These are phyloP conservation scores for Leersia perrieri DNA, from an alignment of 176 grass and related monocot species.

Conservation along the genomic window DNA sequence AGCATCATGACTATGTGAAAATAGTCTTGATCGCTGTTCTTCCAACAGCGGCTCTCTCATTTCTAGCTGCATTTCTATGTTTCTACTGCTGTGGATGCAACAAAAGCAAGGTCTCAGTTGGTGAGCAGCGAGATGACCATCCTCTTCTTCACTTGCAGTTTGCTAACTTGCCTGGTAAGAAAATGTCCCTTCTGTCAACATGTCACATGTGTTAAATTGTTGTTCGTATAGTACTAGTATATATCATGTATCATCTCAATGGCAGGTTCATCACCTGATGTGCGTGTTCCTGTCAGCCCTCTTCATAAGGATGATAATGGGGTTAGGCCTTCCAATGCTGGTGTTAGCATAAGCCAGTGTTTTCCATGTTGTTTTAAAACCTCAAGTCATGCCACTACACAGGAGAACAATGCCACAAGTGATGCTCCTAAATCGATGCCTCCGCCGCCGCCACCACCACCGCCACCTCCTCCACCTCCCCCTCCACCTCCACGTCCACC, in stretches of 20 bases:
- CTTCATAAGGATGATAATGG: conserved; percentile 29
- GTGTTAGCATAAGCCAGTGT: conserved; percentile 22
- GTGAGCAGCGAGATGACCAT: conserved; percentile 45
- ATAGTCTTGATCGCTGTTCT: conserved; percentile 30
- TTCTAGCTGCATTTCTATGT: conserved; percentile 37
- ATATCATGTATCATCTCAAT: background rate
- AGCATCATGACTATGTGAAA: conserved; percentile 33
- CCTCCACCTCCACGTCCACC: conserved; percentile 32
- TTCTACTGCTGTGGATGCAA: conserved; percentile 54
- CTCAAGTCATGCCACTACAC: conserved; percentile 1
- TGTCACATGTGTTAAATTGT: background rate
- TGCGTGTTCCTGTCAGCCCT: background rate
- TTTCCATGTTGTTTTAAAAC: conserved; percentile 44
- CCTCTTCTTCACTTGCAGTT: conserved; percentile 50
- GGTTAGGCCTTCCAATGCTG: background rate
- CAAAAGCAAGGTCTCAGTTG: conserved; percentile 49
- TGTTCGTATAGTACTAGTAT: background rate
- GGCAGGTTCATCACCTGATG: conserved; percentile 24
- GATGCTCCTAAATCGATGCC: conserved; percentile 32
- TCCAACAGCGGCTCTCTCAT: conserved; percentile 17
- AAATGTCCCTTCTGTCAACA: background rate
- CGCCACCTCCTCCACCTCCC: conserved; percentile 27
- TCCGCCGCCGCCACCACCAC: conserved; percentile 17
- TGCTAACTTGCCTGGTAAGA: conserved; percentile 28
- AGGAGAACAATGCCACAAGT: conserved; percentile 15